Evolutionary conservation across 257 asterid species (phyloP).

Genomic region (Vinca minor): DNA sequence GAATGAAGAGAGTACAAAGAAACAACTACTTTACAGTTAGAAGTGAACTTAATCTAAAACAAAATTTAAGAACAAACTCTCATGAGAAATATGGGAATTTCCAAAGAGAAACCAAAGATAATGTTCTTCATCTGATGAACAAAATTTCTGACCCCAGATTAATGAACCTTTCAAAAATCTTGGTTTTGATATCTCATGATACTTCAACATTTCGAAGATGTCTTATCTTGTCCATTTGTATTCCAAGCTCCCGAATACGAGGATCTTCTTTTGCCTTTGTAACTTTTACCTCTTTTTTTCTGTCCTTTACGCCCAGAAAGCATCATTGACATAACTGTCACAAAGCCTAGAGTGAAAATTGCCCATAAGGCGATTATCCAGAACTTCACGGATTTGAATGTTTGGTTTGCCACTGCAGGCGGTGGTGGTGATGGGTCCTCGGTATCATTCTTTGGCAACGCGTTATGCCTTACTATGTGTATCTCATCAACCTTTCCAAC

Average conservation of each 20-base stretch:
- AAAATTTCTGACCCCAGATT: neutral
- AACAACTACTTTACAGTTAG: conserved; percentile 9
- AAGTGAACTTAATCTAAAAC: neutral
- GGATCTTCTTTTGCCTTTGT: conserved; percentile 46
- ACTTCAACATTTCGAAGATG: conserved; percentile 36
- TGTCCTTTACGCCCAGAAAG: conserved; percentile 45
- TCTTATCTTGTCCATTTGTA: conserved; percentile 23
- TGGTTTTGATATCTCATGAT: neutral
- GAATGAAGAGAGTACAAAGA: too few species aligned
- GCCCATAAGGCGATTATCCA: conserved; percentile 70
- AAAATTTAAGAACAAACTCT: neutral
- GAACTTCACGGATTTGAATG: conserved; percentile 55
- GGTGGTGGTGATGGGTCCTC: conserved; percentile 34
- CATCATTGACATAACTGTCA: conserved; percentile 46
- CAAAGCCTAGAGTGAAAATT: conserved; percentile 43
- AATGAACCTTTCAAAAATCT: neutral
- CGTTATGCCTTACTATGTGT: conserved; percentile 3
- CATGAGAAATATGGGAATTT: neutral
- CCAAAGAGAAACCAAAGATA: neutral
- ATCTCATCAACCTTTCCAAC: conserved; percentile 25
- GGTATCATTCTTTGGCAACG: conserved; percentile 28
- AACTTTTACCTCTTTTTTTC: conserved; percentile 45
- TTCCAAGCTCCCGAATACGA: conserved; percentile 41
- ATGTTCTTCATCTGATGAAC: neutral
- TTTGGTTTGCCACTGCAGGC: conserved; percentile 38